These are phyloP conservation scores for Podaxis sp. DNA, from an alignment of 768 basidiomycete genomes.

Conservation along the genomic window DNA sequence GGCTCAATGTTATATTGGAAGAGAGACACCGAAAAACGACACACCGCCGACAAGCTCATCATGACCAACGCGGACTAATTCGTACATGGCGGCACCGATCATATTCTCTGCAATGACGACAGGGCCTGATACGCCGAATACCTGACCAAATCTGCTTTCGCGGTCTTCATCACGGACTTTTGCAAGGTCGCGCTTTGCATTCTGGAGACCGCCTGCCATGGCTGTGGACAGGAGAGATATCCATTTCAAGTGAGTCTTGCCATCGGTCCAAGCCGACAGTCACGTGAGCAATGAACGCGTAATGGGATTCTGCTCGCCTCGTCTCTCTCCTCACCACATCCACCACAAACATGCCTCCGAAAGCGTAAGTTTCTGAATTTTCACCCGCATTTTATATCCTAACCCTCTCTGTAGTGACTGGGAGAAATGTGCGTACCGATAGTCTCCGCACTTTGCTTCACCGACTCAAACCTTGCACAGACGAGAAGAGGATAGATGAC, in stretches of 20 bases:
- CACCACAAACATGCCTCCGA: constrained; percentile 76
- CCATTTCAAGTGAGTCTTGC: not conserved
- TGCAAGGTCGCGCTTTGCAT: constrained; percentile 83
- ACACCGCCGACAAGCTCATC: constrained; percentile 96
- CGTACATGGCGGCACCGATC: constrained; percentile 95
- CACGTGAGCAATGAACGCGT: constrained; percentile 35
- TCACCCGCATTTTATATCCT: constrained; percentile 16
- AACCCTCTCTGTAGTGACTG: constrained; percentile 66
- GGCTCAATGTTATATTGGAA: constrained; percentile 9
- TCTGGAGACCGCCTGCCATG: constrained; percentile 93
- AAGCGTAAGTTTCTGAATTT: constrained; percentile 68
- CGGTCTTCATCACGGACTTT: constrained; percentile 90
- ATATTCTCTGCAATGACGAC: constrained; percentile 98
- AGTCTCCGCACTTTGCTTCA: not conserved
- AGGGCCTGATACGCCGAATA: constrained; percentile 96
- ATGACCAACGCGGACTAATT: constrained; percentile 97
- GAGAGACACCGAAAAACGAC: constrained; percentile 19
- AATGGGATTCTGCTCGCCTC: constrained; percentile 19
- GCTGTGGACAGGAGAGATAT: constrained; percentile 15
- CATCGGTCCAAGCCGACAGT: constrained; percentile 3
- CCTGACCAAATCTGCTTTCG: constrained; percentile 84
- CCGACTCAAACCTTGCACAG: constrained; percentile 37
- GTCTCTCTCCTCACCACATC: constrained; percentile 23
- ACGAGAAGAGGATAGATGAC: constrained; percentile 81
- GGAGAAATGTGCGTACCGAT: constrained; percentile 85